Evolutionary conservation across 2,329 filamentous ascomycete species (phyloP).

Genomic region (Paecilomyces sp.): DNA sequence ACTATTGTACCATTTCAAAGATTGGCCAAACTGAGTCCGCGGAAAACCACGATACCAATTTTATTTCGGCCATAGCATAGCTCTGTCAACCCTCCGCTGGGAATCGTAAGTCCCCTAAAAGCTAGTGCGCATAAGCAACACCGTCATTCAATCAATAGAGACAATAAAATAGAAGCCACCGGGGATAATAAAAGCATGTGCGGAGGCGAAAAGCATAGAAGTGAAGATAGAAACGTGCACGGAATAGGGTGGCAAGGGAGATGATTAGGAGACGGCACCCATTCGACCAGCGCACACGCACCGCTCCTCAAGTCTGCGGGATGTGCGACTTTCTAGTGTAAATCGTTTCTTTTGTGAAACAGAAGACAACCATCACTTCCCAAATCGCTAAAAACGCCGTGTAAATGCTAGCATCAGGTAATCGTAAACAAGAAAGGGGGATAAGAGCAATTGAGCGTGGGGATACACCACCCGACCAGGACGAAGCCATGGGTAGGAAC

Average conservation of each 20-base stretch:
- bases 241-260: conserved; percentile 4
- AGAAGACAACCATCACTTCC: conserved; percentile 15
- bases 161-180: background rate
- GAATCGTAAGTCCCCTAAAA: background rate
- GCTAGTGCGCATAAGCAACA: background rate
- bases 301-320: conserved; percentile 30
- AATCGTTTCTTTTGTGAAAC: conserved; percentile 14
- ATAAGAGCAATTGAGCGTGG: conserved; percentile 7
- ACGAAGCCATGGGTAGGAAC: background rate
- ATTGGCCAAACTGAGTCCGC: background rate
- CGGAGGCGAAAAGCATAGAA: background rate
- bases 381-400: conserved; percentile 38
- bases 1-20: background rate
- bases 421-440: conserved; percentile 22
- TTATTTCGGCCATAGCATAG: background rate
- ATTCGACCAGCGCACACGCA: conserved; percentile 36
- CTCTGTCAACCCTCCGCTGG: background rate
- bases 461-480: conserved; percentile 2
- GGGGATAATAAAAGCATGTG: background rate
- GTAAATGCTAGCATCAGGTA: conserved; percentile 35
- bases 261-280: conserved; percentile 30
- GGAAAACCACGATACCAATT: background rate
- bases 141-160: background rate
- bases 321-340: conserved; percentile 35
- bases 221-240: conserved; percentile 1